Evolutionary conservation across 2,329 filamentous ascomycete genomes (phyloP).

Genomic region (Leptographium wingfieldii): DNA sequence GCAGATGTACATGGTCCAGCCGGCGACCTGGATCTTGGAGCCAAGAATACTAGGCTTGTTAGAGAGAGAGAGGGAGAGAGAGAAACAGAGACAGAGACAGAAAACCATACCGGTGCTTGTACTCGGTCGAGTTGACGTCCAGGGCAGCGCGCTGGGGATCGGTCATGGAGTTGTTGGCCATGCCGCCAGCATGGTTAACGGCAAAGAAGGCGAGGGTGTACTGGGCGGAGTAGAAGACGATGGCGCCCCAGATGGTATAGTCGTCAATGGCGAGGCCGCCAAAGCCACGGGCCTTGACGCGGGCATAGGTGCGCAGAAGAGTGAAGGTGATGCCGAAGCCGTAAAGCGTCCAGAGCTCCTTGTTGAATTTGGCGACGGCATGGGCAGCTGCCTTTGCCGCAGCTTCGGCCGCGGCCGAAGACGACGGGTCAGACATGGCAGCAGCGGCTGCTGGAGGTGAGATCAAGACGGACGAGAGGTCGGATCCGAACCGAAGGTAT

Average conservation of each 20-base stretch:
- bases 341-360: slow-evolving; percentile 24
- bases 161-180: slow-evolving; percentile 44
- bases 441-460: too few species aligned
- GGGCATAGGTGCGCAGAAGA: slow-evolving; percentile 22
- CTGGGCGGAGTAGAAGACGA: slow-evolving; percentile 38
- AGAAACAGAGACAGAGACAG: background rate
- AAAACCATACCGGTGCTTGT: slow-evolving; percentile 13
- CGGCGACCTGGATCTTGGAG: slow-evolving; percentile 38
- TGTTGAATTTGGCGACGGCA: slow-evolving; percentile 17
- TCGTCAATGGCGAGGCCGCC: slow-evolving; percentile 23
- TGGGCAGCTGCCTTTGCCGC: slow-evolving; percentile 13
- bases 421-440: too few species aligned
- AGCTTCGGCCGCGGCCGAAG: slow-evolving; percentile 1
- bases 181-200: slow-evolving; percentile 31
- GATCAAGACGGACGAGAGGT: too few species aligned
- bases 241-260: slow-evolving; percentile 21
- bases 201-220: slow-evolving; percentile 34
- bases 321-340: slow-evolving; percentile 22
- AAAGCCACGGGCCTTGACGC: slow-evolving; percentile 20
- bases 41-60: slow-evolving; percentile 27
- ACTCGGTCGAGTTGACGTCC: slow-evolving; percentile 29
- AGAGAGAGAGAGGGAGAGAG: background rate
- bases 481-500: too few species aligned
- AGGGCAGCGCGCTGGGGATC: slow-evolving; percentile 31
- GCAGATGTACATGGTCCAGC: slow-evolving; percentile 40